Evolutionary conservation across 495 filamentous ascomycete genomes (phyloP).

Genomic region (Hapsidospora chrysogenum): DNA sequence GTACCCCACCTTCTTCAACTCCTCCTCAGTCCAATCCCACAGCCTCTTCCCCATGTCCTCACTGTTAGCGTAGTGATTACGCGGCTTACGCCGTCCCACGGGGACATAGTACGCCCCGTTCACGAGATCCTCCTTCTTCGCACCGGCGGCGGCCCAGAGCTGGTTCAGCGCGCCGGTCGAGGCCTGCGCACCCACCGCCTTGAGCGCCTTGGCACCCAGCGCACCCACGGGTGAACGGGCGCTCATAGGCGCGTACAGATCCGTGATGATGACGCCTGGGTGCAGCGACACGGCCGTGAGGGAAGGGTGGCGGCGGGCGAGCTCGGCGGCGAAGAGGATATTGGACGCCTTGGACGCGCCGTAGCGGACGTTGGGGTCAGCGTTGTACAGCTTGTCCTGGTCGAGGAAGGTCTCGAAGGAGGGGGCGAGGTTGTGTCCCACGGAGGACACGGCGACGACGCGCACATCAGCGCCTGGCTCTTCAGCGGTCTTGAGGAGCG

Average conservation of each 20-base stretch:
- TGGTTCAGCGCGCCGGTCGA: conserved; percentile 39
- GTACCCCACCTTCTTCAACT: conserved; percentile 17
- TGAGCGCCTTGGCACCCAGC: conserved; percentile 12
- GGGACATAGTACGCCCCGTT: conserved; percentile 36
- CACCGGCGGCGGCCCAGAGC: conserved; percentile 38
- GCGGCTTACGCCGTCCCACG: conserved; percentile 24
- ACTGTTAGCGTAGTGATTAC: conserved; percentile 11
- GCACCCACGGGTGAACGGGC: conserved; percentile 7
- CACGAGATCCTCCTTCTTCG: conserved; percentile 18
- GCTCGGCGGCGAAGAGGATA: conserved; percentile 21
- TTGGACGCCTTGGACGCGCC: conserved; percentile 33
- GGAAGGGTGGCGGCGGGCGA: conserved; percentile 29
- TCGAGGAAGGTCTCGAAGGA: conserved; percentile 20
- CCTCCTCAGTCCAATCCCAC: conserved; percentile 44
- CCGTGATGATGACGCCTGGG: conserved; percentile 44
- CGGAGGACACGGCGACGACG: conserved; percentile 17
- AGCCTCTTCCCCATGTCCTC: conserved; percentile 28
- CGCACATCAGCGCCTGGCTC: conserved; percentile 21
- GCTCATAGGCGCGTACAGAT: conserved; percentile 20
- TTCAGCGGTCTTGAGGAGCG: conserved; percentile 32
- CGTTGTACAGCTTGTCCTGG: conserved; percentile 11
- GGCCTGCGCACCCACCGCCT: too few relatives aligned
- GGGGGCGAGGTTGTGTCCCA: conserved; percentile 14
- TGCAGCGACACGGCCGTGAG: conserved; percentile 44
- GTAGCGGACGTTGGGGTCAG: conserved; percentile 20